Conservation (phyloP, 2,329 filamentous ascomycete species). For the Didymellaceae sp. region DNA sequence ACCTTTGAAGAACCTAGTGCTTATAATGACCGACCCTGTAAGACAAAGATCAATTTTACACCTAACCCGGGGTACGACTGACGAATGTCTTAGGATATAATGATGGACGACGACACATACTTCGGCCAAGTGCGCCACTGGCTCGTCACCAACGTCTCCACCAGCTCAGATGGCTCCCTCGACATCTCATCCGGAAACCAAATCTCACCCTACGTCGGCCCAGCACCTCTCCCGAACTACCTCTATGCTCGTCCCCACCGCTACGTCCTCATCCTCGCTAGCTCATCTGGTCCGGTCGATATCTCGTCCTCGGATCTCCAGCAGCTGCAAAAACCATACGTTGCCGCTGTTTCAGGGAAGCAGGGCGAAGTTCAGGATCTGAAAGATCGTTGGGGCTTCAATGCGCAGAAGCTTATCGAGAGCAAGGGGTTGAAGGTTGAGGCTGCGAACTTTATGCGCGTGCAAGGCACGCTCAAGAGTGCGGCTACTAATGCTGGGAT, state of each 20-base stretch:
- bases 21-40: conserved; percentile 31
- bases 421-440: conserved; percentile 26
- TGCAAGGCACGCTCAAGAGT: conserved; percentile 27
- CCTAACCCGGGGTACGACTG: background rate
- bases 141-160: conserved; percentile 27
- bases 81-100: conserved; percentile 21
- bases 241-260: conserved; percentile 28
- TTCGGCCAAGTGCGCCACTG: conserved; percentile 35
- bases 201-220: conserved; percentile 27
- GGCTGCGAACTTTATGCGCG: conserved; percentile 27
- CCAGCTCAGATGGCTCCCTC: conserved; percentile 17
- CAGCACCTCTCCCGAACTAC: conserved; percentile 32
- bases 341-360: conserved; percentile 23
- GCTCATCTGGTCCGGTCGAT: conserved; percentile 4
- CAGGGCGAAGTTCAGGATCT: conserved; percentile 29
- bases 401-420: conserved; percentile 27
- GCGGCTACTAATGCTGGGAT: conserved; percentile 21
- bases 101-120: conserved; percentile 30
- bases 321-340: conserved; percentile 26
- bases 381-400: conserved; percentile 33
- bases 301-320: conserved; percentile 25
- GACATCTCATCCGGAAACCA: conserved; percentile 5
- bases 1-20: conserved; percentile 21
- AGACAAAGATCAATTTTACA: background rate
- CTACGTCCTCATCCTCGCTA: conserved; percentile 30